Conservation (phyloP, 1,139 yeast species). For the Casaregolazyma suthepensis region DNA sequence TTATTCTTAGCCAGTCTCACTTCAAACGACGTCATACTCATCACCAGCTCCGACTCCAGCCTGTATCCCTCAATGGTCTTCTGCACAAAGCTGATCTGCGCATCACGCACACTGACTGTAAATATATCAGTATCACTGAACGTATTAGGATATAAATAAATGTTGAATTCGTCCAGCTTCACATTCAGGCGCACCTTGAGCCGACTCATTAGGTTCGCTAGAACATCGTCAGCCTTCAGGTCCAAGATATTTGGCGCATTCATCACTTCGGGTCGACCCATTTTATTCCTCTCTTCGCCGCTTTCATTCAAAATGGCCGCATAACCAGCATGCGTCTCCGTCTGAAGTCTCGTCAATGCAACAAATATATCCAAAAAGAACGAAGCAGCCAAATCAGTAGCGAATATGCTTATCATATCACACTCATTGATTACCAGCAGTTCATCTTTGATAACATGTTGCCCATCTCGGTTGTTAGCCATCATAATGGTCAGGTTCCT, state of each 20-base stretch:
- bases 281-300: conserved; percentile 12
- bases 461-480: conserved; percentile 58
- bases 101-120: conserved; percentile 53
- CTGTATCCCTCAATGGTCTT: conserved; percentile 9
- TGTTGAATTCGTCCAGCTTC: conserved; percentile 45
- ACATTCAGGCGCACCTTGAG: conserved; percentile 58
- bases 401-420: conserved; percentile 52
- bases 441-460: conserved; percentile 42
- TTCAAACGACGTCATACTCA: conserved; percentile 52
- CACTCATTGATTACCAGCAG: conserved; percentile 54
- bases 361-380: conserved; percentile 72
- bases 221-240: neutral
- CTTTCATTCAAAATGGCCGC: conserved; percentile 58
- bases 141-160: conserved; percentile 73
- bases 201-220: conserved; percentile 19
- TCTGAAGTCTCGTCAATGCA: conserved; percentile 63
- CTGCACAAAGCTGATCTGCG: conserved; percentile 49
- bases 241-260: neutral
- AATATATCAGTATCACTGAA: conserved; percentile 69
- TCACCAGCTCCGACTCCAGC: conserved; percentile 23
- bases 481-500: conserved; percentile 49
- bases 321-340: conserved; percentile 67
- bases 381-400: conserved; percentile 82
- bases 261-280: conserved; percentile 6
- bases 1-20: conserved; percentile 58